A percentile compares a stretch with the other conserved stretches of the same genome.
phyloP scores from a whole-genome alignment of 306 rosid genomes.

The Cicer bijugum region DNA sequence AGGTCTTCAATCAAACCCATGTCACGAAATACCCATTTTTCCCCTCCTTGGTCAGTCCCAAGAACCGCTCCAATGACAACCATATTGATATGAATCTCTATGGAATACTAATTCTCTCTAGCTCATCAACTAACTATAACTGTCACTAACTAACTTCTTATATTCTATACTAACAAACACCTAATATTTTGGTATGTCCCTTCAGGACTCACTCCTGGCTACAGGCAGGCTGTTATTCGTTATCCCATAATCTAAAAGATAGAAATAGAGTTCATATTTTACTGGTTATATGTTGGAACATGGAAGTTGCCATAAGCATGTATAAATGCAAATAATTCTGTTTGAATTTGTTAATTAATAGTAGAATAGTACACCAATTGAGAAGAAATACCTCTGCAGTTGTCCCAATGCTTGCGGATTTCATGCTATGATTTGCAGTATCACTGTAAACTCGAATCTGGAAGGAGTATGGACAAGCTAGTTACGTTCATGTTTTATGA shows the following conservation, averaged over 20 bases:
- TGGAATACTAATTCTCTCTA: background rate
- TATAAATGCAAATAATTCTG: background rate
- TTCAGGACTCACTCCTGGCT: background rate
- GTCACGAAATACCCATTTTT: slow-evolving; percentile 7
- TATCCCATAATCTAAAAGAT: slow-evolving; percentile 4
- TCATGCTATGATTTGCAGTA: slow-evolving; percentile 46
- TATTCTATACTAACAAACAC: background rate
- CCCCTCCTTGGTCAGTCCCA: background rate
- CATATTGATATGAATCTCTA: background rate
- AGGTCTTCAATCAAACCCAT: background rate
- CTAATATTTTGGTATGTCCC: background rate
- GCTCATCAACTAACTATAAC: background rate
- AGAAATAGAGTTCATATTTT: slow-evolving; percentile 28
- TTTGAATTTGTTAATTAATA: slow-evolving; percentile 20
- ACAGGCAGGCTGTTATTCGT: slow-evolving; percentile 16
- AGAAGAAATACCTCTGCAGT: slow-evolving; percentile 77
- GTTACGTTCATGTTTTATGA: slow-evolving; percentile 24
- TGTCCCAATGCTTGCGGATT: slow-evolving; percentile 72
- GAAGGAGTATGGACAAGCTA: slow-evolving; percentile 32
- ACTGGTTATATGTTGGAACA: background rate
- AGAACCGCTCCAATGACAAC: background rate
- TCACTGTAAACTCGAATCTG: slow-evolving; percentile 70
- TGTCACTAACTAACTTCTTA: slow-evolving; percentile 3
- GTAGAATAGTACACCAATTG: slow-evolving; percentile 5
- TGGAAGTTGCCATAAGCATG: slow-evolving; percentile 24